phyloP scores from a whole-genome alignment of 2,329 filamentous ascomycete species.

The Penicillium expansum region DNA sequence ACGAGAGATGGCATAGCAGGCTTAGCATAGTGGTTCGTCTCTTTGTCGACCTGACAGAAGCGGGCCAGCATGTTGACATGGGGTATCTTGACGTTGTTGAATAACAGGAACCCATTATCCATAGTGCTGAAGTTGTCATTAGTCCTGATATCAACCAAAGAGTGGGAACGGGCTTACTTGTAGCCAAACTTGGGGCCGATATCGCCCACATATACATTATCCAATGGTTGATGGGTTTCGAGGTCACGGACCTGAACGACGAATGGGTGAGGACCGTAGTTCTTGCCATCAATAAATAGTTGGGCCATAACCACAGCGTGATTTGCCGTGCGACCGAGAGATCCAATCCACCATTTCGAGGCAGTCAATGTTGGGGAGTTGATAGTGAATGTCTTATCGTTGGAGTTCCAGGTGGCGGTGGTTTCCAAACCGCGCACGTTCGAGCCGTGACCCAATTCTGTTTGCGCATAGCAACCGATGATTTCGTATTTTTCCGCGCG shows the following conservation, averaged over 20 bases:
- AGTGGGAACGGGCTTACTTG: conserved; percentile 46
- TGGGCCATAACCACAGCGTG: conserved; percentile 78
- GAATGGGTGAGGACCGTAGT: conserved; percentile 73
- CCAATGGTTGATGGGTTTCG: conserved; percentile 66
- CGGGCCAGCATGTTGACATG: conserved; percentile 70
- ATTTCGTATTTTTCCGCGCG: conserved; percentile 66
- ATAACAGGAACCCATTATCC: conserved; percentile 77
- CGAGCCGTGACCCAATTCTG: conserved; percentile 74
- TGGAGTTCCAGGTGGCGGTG: conserved; percentile 68
- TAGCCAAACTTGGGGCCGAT: conserved; percentile 79
- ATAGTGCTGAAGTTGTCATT: conserved; percentile 53
- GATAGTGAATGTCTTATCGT: conserved; percentile 71
- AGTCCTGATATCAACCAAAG: not conserved
- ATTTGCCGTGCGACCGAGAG: conserved; percentile 71
- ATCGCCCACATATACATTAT: conserved; percentile 71
- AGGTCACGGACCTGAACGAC: conserved; percentile 71
- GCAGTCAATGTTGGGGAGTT: conserved; percentile 72
- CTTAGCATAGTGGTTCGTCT: conserved; percentile 65
- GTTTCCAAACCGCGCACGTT: conserved; percentile 73
- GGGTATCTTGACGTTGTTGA: conserved; percentile 73
- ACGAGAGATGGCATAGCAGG: conserved; percentile 66
- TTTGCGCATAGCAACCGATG: conserved; percentile 79
- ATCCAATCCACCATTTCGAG: conserved; percentile 84
- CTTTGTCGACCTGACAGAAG: conserved; percentile 67
- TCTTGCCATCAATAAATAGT: conserved; percentile 65